Base-by-base conservation (phyloP, 306 rosid species). In the Hylodesmum podocarpum region DNA sequence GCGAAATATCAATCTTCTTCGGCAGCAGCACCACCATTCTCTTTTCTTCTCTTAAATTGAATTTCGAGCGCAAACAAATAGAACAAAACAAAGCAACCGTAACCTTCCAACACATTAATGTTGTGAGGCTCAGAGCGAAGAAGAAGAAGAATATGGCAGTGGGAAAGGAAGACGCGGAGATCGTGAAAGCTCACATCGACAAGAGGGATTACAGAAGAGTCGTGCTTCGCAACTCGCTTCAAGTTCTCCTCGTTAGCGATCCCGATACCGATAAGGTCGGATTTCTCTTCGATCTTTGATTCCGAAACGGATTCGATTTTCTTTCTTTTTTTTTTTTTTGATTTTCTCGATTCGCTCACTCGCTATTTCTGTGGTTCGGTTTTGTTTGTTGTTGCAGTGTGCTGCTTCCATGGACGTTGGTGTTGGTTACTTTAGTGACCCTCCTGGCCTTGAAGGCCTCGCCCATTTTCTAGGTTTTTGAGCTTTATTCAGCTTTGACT, bases 371-470 rank as follows among this genome's bases (percentile, higher is more conserved):
- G 25, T 29, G 62, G 0, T 50, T 40, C 24, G 37, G 9, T 54
- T 82, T 33, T 19, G 10, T 66, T 41, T 15, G 16, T 50, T 24
- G 16, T 59, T 61, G 65, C 39, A 92, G 99, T 89, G 97, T 86
- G 92, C 99, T 87, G 99, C 97, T 86, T 90, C 97, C 73, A 95
- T 95, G 99, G 82, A 82, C 63, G 99, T 95, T 72, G 78, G 90
- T 3, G 97, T 95, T 1, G 99, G 99, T 55, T 84, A 88, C 61
- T 95, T 90, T 87, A 81, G 88, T 75, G 97, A 95, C 72, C 99
- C 99, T 54, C 81, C 80, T 28, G 98, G 93, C 70, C 91, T 95
- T 5, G 96, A 90, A 67, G 98, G 98, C 79, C 97, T 95, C 73
- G 98, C 98, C 0, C 98, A 95, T 88, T 95, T 95, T 58, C 93